These are phyloP conservation scores for Hypoxylon sp. DNA, from an alignment of 2,329 filamentous ascomycete species.

Conservation along the genomic window DNA sequence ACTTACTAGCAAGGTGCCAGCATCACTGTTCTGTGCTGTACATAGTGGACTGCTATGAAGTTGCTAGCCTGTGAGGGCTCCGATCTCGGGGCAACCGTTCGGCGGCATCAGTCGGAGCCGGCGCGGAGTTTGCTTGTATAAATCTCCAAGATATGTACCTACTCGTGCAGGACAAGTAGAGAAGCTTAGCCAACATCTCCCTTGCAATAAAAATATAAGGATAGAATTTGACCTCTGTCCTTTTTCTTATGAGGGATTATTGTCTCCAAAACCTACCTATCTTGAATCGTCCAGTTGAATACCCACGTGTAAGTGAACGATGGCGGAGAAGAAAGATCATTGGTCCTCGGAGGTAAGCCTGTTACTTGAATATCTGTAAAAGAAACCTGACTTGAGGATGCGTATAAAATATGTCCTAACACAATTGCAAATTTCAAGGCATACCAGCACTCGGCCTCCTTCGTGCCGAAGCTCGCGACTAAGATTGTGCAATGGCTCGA, in stretches of 20 bases:
- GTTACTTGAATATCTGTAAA: not conserved
- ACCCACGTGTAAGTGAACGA: slow-evolving; percentile 13
- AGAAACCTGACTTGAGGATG: not conserved
- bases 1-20: not conserved
- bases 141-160: not conserved
- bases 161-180: slow-evolving; percentile 1
- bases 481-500: slow-evolving; percentile 73
- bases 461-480: slow-evolving; percentile 73
- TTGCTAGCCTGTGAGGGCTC: slow-evolving; percentile 13
- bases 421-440: slow-evolving; percentile 57
- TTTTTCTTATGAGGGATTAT: slow-evolving; percentile 17
- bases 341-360: slow-evolving; percentile 59
- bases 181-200: not conserved
- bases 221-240: not conserved
- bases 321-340: slow-evolving; percentile 54
- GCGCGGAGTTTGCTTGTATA: slow-evolving; percentile 27
- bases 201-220: not conserved
- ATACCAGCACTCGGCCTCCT: slow-evolving; percentile 73
- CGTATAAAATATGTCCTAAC: slow-evolving; percentile 12
- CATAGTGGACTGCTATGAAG: slow-evolving; percentile 3
- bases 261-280: not conserved
- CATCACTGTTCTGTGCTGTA: not conserved
- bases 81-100: slow-evolving; percentile 37
- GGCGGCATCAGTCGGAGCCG: slow-evolving; percentile 18
- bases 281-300: not conserved